Evolutionary conservation across 805 yeast genomes (phyloP).

Genomic region (Metschnikowia lachancei): DNA sequence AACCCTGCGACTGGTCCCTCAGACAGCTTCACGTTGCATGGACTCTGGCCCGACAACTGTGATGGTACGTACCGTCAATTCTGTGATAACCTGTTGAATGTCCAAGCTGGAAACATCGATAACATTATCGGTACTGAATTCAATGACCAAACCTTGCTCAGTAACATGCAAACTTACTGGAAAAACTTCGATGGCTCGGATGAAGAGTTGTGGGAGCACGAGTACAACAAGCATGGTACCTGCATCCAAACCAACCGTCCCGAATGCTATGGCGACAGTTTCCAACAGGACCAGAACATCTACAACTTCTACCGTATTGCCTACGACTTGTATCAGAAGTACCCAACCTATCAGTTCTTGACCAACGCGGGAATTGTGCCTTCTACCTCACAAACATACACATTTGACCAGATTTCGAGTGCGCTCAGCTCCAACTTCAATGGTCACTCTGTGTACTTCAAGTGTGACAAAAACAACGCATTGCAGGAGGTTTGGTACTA

Average conservation of each 20-base stretch:
- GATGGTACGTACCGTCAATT: slow-evolving; percentile 37
- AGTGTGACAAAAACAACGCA: slow-evolving; percentile 26
- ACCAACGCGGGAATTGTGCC: slow-evolving; percentile 38
- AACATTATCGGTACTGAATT: slow-evolving; percentile 28
- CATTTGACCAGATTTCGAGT: slow-evolving; percentile 28
- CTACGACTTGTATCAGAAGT: slow-evolving; percentile 31
- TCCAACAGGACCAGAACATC: slow-evolving; percentile 23
- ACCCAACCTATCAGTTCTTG: slow-evolving; percentile 38
- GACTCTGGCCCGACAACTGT: slow-evolving; percentile 44
- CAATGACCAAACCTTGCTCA: slow-evolving; percentile 23
- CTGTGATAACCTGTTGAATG: slow-evolving; percentile 33
- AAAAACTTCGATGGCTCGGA: slow-evolving; percentile 33
- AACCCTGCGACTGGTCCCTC: slow-evolving; percentile 32
- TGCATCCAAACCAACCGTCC: slow-evolving; percentile 41
- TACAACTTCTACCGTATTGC: slow-evolving; percentile 32
- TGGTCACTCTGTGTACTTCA: slow-evolving; percentile 35
- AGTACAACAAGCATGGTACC: slow-evolving; percentile 45
- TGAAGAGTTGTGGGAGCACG: slow-evolving; percentile 40
- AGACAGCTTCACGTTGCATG: slow-evolving; percentile 42
- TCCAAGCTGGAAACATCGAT: slow-evolving; percentile 21
- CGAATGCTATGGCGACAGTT: slow-evolving; percentile 30
- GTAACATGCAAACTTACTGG: slow-evolving; percentile 18
- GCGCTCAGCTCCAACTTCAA: slow-evolving; percentile 34
- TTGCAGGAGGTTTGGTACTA: slow-evolving; percentile 29
- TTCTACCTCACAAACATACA: slow-evolving; percentile 31